A percentile compares a stretch with the other conserved stretches of the same genome.
These are phyloP conservation scores for Alternaria alternata DNA, from an alignment of 2,329 filamentous ascomycete genomes.

Conservation along the genomic window DNA sequence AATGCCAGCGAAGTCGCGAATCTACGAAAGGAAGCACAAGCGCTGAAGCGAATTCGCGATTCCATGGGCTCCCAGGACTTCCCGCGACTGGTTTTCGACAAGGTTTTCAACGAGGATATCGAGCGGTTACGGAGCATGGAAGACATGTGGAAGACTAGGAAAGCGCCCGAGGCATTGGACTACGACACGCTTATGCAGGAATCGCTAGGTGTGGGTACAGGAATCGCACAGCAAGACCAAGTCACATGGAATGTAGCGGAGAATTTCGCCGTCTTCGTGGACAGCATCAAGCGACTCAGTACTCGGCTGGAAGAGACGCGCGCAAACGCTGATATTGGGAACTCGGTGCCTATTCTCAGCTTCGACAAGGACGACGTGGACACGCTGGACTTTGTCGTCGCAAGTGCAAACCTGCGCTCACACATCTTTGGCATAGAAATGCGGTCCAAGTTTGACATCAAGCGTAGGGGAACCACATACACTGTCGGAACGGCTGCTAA, in stretches of 20 bases:
- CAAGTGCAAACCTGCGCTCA: constrained; percentile 89
- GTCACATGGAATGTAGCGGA: constrained; percentile 81
- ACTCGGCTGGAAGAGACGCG: constrained; percentile 74
- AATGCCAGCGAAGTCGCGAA: constrained; percentile 91
- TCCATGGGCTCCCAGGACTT: constrained; percentile 83
- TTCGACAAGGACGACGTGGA: constrained; percentile 98
- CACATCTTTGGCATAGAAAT: constrained; percentile 86
- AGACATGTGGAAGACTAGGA: constrained; percentile 93
- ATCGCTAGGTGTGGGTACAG: constrained; percentile 60
- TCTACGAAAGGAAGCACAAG: constrained; percentile 81
- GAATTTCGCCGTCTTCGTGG: constrained; percentile 84
- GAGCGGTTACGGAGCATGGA: constrained; percentile 83
- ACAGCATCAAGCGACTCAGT: constrained; percentile 81
- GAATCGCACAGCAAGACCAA: constrained; percentile 73
- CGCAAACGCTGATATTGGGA: constrained; percentile 59
- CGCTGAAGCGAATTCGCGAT: constrained; percentile 81
- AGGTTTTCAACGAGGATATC: constrained; percentile 89
- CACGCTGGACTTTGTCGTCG: constrained; percentile 91
- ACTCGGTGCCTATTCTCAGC: constrained; percentile 68
- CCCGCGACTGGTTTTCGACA: constrained; percentile 82
- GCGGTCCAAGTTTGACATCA: constrained; percentile 94
- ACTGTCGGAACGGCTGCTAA: constrained; percentile 8
- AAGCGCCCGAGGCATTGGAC: constrained; percentile 75
- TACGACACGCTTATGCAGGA: constrained; percentile 69
- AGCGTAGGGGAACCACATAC: constrained; percentile 61